Evolutionary conservation across 176 grass and related monocot genomes (phyloP), one percentile per base, ranked within the genome.

Genomic region (sorghum (Sorghum bicolor)): DNA sequence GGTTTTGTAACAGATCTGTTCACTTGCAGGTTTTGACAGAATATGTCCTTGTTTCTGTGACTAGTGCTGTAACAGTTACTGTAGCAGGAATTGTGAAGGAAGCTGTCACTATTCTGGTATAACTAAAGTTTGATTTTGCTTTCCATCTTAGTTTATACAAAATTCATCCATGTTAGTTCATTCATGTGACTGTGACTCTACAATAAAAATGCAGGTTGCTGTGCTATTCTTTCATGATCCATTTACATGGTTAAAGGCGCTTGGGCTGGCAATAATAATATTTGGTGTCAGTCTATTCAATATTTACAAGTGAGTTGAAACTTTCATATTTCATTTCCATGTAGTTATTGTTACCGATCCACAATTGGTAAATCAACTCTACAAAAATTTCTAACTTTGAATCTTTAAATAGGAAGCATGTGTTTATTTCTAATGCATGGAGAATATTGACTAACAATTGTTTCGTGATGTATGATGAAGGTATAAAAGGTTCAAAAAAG

Each of bases 201-300:
- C 11, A 4, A 38, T 8, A 61, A 81, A 67, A 32, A 67, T 7
- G 37, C 92, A 98, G 96, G 93, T 98, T 85, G 96, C 96, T 34
- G 96, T 96, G 78, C 89, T 95, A 77, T 92, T 94, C 89, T 98
- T 95, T 72, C 83, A 95, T 31, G 96, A 98, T 86, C 69, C 78
- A 64, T 98, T 98, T 92, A 98, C 96, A 75, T 98, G 91, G 93
- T 84, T 98, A 58, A 96, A 98, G 82, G 96, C 91, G 72, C 76
- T 94, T 83, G 96, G 96, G 37, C 78, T 98, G 39, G 25, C 81
- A 69, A 90, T 47, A 64, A 94, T 98, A 70, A 94, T 94, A 66
- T 86, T 93, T 78, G 96, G 96, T 24, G 96, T 94, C 80, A 75
- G 96, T 75, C 87, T 98, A 63, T 98, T 94, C 75, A 98, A 98